Percentiles rank a stretch among this genome's conserved stretches.
Evolutionary conservation across 2,329 filamentous ascomycete species (phyloP).

Genomic region (Venturia nashicola): DNA sequence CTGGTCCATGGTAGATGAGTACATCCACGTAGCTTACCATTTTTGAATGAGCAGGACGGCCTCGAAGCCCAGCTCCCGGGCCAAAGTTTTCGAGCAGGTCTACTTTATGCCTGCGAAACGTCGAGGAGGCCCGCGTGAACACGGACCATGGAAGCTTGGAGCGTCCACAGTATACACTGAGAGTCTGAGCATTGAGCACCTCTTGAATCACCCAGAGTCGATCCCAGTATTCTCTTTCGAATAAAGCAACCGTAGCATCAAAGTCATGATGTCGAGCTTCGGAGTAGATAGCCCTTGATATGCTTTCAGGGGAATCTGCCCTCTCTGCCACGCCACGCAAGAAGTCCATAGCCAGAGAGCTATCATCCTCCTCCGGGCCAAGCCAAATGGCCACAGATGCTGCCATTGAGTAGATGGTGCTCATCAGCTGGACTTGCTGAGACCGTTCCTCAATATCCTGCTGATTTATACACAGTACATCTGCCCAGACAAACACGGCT

Average conservation of each 20-base stretch:
- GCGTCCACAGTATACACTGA: slow-evolving; percentile 18
- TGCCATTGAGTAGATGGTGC: slow-evolving; percentile 13
- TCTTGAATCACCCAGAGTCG: slow-evolving; percentile 24
- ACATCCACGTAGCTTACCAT: slow-evolving; percentile 11
- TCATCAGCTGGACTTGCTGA: slow-evolving; percentile 16
- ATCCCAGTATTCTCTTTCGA: slow-evolving; percentile 25
- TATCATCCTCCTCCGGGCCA: neutral
- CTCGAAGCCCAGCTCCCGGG: neutral
- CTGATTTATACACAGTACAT: slow-evolving; percentile 20
- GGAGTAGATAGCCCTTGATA: neutral
- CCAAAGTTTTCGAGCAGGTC: slow-evolving; percentile 12
- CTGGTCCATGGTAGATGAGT: slow-evolving; percentile 14
- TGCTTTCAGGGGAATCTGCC: neutral
- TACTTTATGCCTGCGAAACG: slow-evolving; percentile 13
- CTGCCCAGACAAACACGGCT: slow-evolving; percentile 14
- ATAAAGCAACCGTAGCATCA: slow-evolving; percentile 15
- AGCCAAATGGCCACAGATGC: slow-evolving; percentile 4
- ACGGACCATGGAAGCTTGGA: neutral
- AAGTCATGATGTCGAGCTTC: slow-evolving; percentile 2
- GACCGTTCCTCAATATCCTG: slow-evolving; percentile 14
- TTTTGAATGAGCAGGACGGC: slow-evolving; percentile 5
- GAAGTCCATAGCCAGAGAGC: slow-evolving; percentile 15
- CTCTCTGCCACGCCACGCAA: neutral
- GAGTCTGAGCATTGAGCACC: slow-evolving; percentile 15
- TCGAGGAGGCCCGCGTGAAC: slow-evolving; percentile 13